Base-by-base conservation (phyloP, 2,329 filamentous ascomycete species). In the Aspergillus transmontanensis region DNA sequence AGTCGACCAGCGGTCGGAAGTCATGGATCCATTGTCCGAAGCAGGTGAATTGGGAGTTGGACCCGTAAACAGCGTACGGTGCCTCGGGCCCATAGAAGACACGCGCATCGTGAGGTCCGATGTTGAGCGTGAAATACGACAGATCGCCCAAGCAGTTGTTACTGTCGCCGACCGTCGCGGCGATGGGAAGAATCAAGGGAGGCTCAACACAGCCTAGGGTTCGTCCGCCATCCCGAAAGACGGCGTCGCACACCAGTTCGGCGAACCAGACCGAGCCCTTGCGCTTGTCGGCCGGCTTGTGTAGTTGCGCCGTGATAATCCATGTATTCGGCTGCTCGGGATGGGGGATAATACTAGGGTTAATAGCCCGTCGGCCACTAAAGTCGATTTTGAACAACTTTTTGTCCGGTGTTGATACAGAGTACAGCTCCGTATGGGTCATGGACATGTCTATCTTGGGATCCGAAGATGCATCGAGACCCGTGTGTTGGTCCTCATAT, bases 291-390 rank as follows among this genome's bases (percentile, higher is more conserved):
- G 64, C 59, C 26, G 66, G 64, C 14, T 76, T 72, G 23, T 76
- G 70, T 58, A 77, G 75, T 69, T 87, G 85, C 4, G 83, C 84
- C 4, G 85, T 79, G 28, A 87, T 78, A 63, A 84, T 81, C 79
- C 81, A 88, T 1, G 78, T 82, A 46, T 84, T 72, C 3, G 78
- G 72, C 7, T 78, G 69, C 1, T 69, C 73, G 3, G 85, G 85
- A 69, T 88, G 86, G 0, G 86, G 85, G 45, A 88, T 80, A 65
- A 88, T 81, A 72, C 84, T 88, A 19, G 86, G 85, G 63, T 87
- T 88, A 61, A 84, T 80, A 36, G 78, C 78, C 7, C 69, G 60
- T 6, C 77, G 68, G 39, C 73, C 72, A 19, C 76, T 79, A 65
- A 87, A 86, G 19, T 78, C 72, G 70, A 88, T 80, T 30, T 67